Conservation (phyloP, 208 protist species). For the Angomonas ambiguus region DNA sequence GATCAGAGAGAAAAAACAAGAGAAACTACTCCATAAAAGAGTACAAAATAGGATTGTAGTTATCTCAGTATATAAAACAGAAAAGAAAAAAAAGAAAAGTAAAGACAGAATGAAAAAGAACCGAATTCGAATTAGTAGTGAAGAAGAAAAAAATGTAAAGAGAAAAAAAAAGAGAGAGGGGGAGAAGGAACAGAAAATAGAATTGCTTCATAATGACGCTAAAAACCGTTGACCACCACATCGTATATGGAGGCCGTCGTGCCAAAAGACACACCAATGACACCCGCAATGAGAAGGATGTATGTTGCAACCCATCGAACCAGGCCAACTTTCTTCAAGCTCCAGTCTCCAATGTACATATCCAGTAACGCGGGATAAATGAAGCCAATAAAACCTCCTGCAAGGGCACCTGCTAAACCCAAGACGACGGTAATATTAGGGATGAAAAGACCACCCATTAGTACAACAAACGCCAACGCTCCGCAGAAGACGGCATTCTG, state of each 20-base stretch:
- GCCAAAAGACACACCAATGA: conserved; percentile 55
- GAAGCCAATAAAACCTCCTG: conserved; percentile 62
- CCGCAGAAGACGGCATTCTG: conserved; percentile 35
- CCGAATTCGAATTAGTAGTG: too few relatives aligned
- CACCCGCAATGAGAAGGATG: conserved; percentile 41
- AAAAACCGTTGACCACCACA: conserved; percentile 3
- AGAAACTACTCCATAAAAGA: background rate
- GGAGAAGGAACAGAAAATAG: background rate
- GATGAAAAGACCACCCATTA: conserved; percentile 52
- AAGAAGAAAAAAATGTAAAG: background rate
- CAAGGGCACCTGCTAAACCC: conserved; percentile 49
- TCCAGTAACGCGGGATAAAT: conserved; percentile 61
- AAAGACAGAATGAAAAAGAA: too few relatives aligned
- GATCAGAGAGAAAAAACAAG: background rate
- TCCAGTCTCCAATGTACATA: conserved; percentile 54
- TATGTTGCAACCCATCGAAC: conserved; percentile 45
- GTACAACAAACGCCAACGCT: conserved; percentile 30
- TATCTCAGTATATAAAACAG: too few relatives aligned
- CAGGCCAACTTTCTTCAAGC: conserved; percentile 20
- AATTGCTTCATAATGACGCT: background rate
- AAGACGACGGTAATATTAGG: conserved; percentile 62
- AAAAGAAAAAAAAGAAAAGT: too few relatives aligned
- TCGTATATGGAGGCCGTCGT: conserved; percentile 41
- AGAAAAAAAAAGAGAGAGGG: background rate
- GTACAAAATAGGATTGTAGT: too few relatives aligned